Percentiles rank a stretch among this genome's conserved stretches.
phyloP scores from a whole-genome alignment of 441 rosid species.

The Daphne laureola region DNA sequence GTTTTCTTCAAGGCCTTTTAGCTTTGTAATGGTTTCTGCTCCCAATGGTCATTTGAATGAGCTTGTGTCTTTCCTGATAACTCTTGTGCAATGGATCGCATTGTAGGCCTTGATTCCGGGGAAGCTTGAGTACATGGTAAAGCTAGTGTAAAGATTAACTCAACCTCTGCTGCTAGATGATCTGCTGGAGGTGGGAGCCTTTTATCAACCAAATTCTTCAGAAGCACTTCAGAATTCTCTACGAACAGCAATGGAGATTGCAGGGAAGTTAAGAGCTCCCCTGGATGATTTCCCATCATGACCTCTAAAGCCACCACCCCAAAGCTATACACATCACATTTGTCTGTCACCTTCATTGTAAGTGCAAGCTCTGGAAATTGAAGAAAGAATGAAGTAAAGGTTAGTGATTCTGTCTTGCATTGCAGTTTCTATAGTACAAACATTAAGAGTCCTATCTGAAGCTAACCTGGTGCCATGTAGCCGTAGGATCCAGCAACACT shows the following conservation, averaged over 20 bases:
- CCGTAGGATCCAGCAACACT: constrained; percentile 49
- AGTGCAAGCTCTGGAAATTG: constrained; percentile 44
- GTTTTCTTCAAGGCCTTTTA: too few species aligned
- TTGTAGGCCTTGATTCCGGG: constrained; percentile 40
- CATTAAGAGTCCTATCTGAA: too few species aligned
- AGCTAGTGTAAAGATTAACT: constrained; percentile 25
- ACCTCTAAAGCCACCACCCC: constrained; percentile 53
- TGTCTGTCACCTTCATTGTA: constrained; percentile 43
- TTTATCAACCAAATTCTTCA: constrained; percentile 44
- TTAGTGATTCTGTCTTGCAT: not conserved
- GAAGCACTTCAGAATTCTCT: constrained; percentile 16
- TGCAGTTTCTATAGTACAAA: not conserved
- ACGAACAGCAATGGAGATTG: constrained; percentile 10
- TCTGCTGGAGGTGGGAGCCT: constrained; percentile 33
- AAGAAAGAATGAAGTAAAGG: constrained; percentile 1
- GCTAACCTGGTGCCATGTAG: constrained; percentile 68
- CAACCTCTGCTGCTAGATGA: constrained; percentile 38
- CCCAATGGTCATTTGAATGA: too few species aligned
- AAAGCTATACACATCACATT: constrained; percentile 56
- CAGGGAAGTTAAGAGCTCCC: constrained; percentile 37
- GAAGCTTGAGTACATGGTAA: constrained; percentile 30
- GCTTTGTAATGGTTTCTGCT: too few species aligned
- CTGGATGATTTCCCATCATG: constrained; percentile 66
- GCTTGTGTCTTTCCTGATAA: constrained; percentile 30
- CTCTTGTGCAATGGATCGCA: constrained; percentile 53